Conservation (phyloP, 83 land plant species). For the Thuja plicata region DNA sequence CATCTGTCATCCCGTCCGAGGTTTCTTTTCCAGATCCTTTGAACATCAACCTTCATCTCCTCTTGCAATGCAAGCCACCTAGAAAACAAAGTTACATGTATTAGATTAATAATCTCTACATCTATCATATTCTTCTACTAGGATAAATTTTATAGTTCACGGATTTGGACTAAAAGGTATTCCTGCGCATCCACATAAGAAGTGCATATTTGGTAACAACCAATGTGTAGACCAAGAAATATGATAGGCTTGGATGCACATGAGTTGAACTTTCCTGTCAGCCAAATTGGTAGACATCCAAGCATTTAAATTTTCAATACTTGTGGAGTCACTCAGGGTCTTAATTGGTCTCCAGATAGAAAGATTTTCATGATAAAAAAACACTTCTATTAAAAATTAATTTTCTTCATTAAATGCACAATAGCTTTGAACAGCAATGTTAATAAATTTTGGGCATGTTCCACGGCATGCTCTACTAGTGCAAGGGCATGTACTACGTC, state of each 20-base stretch:
- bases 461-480: too few species aligned
- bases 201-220: not conserved
- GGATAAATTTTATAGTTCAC: not conserved
- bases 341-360: not conserved
- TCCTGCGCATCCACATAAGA: not conserved
- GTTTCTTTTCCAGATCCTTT: slow-evolving; percentile 97
- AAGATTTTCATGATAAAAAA: not conserved
- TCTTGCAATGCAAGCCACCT: slow-evolving; percentile 80
- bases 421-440: not conserved
- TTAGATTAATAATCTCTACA: not conserved
- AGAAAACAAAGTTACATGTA: not conserved
- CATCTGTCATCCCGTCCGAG: slow-evolving; percentile 98
- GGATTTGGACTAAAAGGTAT: not conserved
- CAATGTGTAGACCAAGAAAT: not conserved
- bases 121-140: not conserved
- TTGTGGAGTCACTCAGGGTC: not conserved
- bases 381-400: not conserved
- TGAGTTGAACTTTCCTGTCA: not conserved
- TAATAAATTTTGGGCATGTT: too few species aligned
- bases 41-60: slow-evolving; percentile 96
- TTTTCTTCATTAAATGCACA: not conserved
- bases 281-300: not conserved
- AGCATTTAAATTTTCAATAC: not conserved
- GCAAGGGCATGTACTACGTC: too few species aligned
- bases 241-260: not conserved